A percentile compares a stretch with the other conserved stretches of the same genome.
phyloP scores from a whole-genome alignment of 2,329 filamentous ascomycete genomes.

The Alternaria triticimaculans region DNA sequence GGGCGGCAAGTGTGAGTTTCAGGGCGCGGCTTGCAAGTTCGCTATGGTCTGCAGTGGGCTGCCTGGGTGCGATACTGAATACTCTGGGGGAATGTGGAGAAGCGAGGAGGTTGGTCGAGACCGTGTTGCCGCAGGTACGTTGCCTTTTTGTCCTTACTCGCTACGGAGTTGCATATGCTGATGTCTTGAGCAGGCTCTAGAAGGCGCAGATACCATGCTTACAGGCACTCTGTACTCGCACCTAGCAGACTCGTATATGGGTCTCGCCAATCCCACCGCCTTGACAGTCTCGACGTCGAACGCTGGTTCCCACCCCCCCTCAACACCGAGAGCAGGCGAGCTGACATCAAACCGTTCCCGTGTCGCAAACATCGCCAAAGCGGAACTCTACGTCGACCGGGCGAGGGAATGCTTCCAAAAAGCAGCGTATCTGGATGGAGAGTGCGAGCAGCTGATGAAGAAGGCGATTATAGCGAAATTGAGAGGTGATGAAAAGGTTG shows the following conservation, averaged over 20 bases:
- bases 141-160: background rate
- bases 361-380: slow-evolving; percentile 35
- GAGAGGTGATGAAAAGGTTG: slow-evolving; percentile 54
- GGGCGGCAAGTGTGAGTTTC: slow-evolving; percentile 77
- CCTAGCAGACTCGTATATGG: slow-evolving; percentile 80
- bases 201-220: slow-evolving; percentile 69
- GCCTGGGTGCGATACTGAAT: slow-evolving; percentile 72
- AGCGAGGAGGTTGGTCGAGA: slow-evolving; percentile 68
- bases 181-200: slow-evolving; percentile 56
- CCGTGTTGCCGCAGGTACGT: slow-evolving; percentile 73
- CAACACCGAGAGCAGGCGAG: background rate
- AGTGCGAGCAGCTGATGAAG: slow-evolving; percentile 82
- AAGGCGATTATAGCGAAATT: slow-evolving; percentile 78
- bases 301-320: background rate
- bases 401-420: slow-evolving; percentile 61
- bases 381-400: slow-evolving; percentile 46
- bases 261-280: slow-evolving; percentile 66
- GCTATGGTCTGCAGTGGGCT: slow-evolving; percentile 75
- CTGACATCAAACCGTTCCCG: slow-evolving; percentile 19
- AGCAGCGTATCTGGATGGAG: slow-evolving; percentile 71
- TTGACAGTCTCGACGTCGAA: background rate
- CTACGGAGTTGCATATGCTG: background rate
- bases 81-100: slow-evolving; percentile 74
- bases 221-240: slow-evolving; percentile 71
- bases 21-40: slow-evolving; percentile 70